These are phyloP conservation scores for Dalechampia spathulata DNA, from an alignment of 441 rosid genomes.

Conservation along the genomic window DNA sequence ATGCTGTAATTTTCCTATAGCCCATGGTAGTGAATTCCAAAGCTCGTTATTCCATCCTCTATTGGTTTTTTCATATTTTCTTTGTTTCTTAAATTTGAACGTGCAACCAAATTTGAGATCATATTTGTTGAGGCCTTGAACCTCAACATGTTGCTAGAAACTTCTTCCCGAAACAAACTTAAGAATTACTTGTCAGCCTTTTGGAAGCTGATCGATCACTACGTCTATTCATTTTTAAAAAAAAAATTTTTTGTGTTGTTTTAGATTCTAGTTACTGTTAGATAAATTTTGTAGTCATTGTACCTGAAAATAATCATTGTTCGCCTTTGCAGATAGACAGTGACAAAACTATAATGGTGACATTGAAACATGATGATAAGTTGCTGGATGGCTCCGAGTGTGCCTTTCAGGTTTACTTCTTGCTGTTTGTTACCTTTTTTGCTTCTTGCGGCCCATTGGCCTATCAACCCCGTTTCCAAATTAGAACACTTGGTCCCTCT, in stretches of 20 bases:
- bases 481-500: neutral
- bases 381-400: constrained; percentile 93
- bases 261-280: too few relatives aligned
- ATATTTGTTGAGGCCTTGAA: neutral
- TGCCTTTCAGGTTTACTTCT: constrained; percentile 75
- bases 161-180: too few relatives aligned
- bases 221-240: too few relatives aligned
- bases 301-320: constrained; percentile 10
- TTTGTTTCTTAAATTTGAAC: neutral
- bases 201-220: too few relatives aligned
- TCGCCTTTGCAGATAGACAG: constrained; percentile 78
- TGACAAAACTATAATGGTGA: constrained; percentile 92
- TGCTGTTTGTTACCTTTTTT: constrained; percentile 8
- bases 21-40: neutral
- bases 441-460: neutral
- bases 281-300: neutral
- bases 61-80: neutral
- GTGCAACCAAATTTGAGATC: neutral
- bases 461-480: neutral
- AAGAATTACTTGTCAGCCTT: too few relatives aligned
- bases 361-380: constrained; percentile 96
- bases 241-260: too few relatives aligned
- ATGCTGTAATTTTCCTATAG: neutral
- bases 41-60: neutral
- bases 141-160: neutral